phyloP scores from a whole-genome alignment of 2,329 filamentous ascomycete genomes.

The Cladosporium oxysporum region DNA sequence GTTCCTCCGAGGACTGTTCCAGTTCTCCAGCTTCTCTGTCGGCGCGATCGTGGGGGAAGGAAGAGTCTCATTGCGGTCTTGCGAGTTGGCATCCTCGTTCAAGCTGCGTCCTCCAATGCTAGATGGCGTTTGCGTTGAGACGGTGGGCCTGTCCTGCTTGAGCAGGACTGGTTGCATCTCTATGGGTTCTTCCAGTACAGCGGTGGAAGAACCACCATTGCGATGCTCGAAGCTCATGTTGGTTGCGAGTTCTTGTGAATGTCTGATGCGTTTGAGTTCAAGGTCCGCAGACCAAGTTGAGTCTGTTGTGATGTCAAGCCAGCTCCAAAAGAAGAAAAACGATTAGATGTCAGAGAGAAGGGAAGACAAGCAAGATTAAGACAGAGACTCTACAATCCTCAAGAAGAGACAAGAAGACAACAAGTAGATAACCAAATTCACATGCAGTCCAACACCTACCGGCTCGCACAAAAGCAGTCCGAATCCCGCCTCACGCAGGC shows the following conservation, averaged over 20 bases:
- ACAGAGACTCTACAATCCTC: neutral
- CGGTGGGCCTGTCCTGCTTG: constrained; percentile 22
- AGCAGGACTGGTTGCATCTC: constrained; percentile 30
- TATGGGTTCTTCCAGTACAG: constrained; percentile 29
- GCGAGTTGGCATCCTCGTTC: neutral
- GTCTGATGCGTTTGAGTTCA: neutral
- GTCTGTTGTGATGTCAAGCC: neutral
- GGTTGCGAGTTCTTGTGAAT: neutral
- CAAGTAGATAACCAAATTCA: neutral
- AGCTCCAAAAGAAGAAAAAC: neutral
- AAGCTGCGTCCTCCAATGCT: constrained; percentile 22
- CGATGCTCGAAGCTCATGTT: constrained; percentile 23
- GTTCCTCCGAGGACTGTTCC: constrained; percentile 65
- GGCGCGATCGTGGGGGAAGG: constrained; percentile 50
- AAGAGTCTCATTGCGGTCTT: constrained; percentile 41
- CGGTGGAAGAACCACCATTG: constrained; percentile 32
- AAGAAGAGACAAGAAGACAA: neutral
- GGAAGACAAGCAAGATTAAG: neutral
- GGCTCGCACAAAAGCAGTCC: neutral
- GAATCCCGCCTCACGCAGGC: neutral
- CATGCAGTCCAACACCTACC: neutral
- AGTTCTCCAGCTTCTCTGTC: constrained; percentile 52
- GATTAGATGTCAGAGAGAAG: neutral
- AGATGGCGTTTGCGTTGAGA: constrained; percentile 26
- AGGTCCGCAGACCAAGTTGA: neutral